Base-by-base conservation (phyloP, 2,329 filamentous ascomycete genomes). In the Hypoxylon sp. region DNA sequence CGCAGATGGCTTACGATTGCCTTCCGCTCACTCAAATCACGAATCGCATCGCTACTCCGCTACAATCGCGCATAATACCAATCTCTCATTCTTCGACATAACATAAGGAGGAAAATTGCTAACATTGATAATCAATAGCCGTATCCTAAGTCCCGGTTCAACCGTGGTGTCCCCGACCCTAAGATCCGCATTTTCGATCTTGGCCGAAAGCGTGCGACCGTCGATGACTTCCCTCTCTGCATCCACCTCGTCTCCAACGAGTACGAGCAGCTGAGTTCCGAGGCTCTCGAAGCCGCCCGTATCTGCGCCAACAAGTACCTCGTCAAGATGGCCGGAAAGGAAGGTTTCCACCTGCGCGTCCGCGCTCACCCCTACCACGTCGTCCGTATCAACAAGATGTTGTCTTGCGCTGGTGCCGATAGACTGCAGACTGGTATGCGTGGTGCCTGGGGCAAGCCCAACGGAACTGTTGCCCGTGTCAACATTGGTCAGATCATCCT, bases 361-460 rank as follows among this genome's bases (percentile, higher is more conserved):
- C 90, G 96, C 82, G 94, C 94, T 81, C 96, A 99, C 90, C 96
- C 96, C 76, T 99, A 93, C 93, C 96, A 99, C 90, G 96, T 99
- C 86, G 92, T 99, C 89, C 96, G 96, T 87, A 99, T 99, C 94
- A 99, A 99, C 94, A 99, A 99, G 93, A 99, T 99, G 96, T 95
- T 99, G 93, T 98, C 96, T 82, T 99, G 96, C 86, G 96, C 96
- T 81, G 96, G 96, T 90, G 96, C 96, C 91, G 96, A 99, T 98
- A 94, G 96, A 92, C 89, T 99, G 85, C 96, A 99, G 87, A 99
- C 96, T 79, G 96, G 96, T 89, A 99, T 99, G 96, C 95, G 96
- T 92, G 96, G 96, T 91, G 96, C 96, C 79, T 99, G 94, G 91
- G 96, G 96, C 82, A 99, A 99, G 92, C 96, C 96, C 84, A 97